Base-by-base conservation (phyloP, 2,329 filamentous ascomycete genomes). In the Venturia nashicola region DNA sequence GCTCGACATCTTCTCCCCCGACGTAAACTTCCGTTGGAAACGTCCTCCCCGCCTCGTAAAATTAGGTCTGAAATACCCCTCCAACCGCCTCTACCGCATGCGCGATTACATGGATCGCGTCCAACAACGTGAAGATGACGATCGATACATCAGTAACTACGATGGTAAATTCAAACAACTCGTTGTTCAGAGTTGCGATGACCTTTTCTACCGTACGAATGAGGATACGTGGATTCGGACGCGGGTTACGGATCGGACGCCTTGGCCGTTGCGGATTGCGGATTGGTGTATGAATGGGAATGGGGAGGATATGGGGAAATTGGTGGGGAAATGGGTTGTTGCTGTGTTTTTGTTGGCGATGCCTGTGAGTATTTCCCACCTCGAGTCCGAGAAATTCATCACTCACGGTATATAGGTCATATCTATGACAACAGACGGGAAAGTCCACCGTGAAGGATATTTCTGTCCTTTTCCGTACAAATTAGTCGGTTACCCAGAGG, bases 401-500 rank as follows among this genome's bases (percentile, higher is more conserved):
- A 39, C 36, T 39, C 11, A 39, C 36, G 27, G 39, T 36, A 12
- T 16, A 12, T 55, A 20, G 65, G 69, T n/a, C 2, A 36, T 57
- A 11, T 57, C 51, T 20, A 16, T 12, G n/a, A 27, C 16, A 7
- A 36, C 27, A 14, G 51, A 57, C 62, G 66, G 44, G 64, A 8
- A 39, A 64, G 6, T 65, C 69, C 20, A 72, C 72, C 57, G 65
- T 61, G 9, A 71, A 71, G 6, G 65, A 1, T 57, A 64, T 9
- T 74, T 72, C 27, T 71, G 72, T 12, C 59, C 67, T 0, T 67
- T 74, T 2, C 70, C 70, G 6, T 73, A 73, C 65, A 64, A 63
- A 32, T 71, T 69, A 60, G 66, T 66, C n/a, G 71, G 70, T 2
- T 73, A 74, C 55, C 66, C 72, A 0, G 73, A 73, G 61, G 70